Base-by-base conservation (phyloP, 176 grass and related monocot genomes). In the Saccharum spontaneum region DNA sequence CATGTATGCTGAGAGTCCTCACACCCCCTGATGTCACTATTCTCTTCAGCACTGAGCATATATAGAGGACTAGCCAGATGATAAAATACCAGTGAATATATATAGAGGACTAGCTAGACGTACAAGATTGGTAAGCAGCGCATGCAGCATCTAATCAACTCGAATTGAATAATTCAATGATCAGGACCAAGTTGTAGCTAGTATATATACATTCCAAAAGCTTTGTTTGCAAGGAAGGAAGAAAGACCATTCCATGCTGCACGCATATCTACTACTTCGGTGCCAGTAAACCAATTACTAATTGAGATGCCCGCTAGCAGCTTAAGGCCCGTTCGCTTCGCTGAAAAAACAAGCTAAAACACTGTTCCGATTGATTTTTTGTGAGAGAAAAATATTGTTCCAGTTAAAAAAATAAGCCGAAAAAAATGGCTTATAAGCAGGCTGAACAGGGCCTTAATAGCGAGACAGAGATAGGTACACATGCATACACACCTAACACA, bases 131-230 rank as follows among this genome's bases (percentile, higher is more conserved):
- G 26, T 71, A 8, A 80, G 34, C 41, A 10, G 31, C 73, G 11
- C 20, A 48, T 59, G 41, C 76, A 75, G 16, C 69, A 71, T 71
- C 22, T 70, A 69, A 28, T 78, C 38, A n/a, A 77, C 34, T 62
- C 31, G 45, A 34, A 62, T 62, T 62, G 59, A 62, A 26, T 26
- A 12, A 62, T 62, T 62, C 10, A 62, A 62, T 62, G 59, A 62
- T 62, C 22, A 61, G 22, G 33, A 79, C 48, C 68, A 88, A 55
- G n/a, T 83, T 14, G 69, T 44, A 43, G 10, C 0, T 18, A n/a
- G n/a, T n/a, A n/a, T n/a, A n/a, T 14, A 38, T 5, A 48, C 70
- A 82, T 26, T 69, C 38, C 63, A 59, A 67, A 87, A 69, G 75
- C 48, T 82, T 87, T 61, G 28, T 36, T 50, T 48, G n/a, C 10